phyloP scores from a whole-genome alignment of 345 rosid species.

The Moricandia arvensis region DNA sequence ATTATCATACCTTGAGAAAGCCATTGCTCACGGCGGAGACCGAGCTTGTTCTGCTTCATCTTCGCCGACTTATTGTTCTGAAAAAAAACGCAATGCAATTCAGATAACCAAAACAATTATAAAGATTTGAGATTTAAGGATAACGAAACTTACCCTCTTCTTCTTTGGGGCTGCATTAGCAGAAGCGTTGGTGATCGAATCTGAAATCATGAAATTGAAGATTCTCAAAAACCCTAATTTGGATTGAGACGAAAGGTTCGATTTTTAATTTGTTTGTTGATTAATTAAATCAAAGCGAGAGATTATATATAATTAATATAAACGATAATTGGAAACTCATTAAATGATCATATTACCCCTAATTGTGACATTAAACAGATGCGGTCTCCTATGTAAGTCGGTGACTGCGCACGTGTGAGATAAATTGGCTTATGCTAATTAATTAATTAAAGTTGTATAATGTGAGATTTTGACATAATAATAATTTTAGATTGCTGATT shows the following conservation, averaged over 20 bases:
- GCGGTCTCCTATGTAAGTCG: neutral
- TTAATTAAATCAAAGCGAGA: slow-evolving; percentile 21
- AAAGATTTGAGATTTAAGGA: neutral
- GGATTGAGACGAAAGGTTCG: slow-evolving; percentile 26
- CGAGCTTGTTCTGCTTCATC: slow-evolving; percentile 90
- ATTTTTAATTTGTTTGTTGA: neutral
- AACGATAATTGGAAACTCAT: slow-evolving; percentile 66
- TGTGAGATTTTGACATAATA: neutral
- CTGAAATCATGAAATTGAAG: slow-evolving; percentile 51
- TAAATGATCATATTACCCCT: slow-evolving; percentile 8
- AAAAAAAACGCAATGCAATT: slow-evolving; percentile 20
- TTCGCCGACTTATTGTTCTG: slow-evolving; percentile 79
- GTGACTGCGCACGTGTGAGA: neutral
- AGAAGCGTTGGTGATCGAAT: slow-evolving; percentile 55
- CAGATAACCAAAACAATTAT: neutral
- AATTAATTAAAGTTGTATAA: neutral
- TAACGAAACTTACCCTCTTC: slow-evolving; percentile 57
- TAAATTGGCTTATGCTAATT: neutral
- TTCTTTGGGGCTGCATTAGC: slow-evolving; percentile 56
- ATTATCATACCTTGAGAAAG: slow-evolving; percentile 66
- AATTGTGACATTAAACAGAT: neutral
- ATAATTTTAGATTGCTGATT: neutral
- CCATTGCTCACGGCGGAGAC: slow-evolving; percentile 97
- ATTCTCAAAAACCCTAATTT: slow-evolving; percentile 66
- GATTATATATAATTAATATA: slow-evolving; percentile 17